phyloP scores from a whole-genome alignment of 257 asterid species.

The Solanum pinnatisectum region DNA sequence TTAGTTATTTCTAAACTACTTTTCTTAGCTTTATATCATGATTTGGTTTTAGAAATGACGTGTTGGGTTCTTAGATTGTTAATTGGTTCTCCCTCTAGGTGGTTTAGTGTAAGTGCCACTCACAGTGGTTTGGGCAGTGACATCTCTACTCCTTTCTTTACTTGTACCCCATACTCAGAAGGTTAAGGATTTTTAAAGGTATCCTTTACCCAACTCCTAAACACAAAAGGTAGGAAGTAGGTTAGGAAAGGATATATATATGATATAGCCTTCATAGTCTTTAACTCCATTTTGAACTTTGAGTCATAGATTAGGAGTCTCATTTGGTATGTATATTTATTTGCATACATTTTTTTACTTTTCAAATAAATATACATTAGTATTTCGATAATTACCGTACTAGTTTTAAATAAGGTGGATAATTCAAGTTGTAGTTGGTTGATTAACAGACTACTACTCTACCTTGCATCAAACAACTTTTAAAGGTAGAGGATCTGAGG shows the following conservation, averaged over 20 bases:
- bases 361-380: too few species aligned
- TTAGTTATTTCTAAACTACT: background rate
- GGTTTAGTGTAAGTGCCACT: background rate
- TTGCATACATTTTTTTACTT: background rate
- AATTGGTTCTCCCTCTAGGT: background rate
- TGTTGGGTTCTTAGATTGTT: background rate
- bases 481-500: background rate
- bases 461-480: background rate
- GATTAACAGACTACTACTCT: background rate
- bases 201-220: background rate
- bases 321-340: too few species aligned
- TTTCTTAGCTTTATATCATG: background rate
- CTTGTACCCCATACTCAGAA: background rate
- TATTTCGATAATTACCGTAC: background rate
- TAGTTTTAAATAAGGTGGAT: background rate
- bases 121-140: background rate
- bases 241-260: background rate
- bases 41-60: background rate
- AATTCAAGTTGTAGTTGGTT: background rate
- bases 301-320: background rate
- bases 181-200: background rate
- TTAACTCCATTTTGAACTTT: background rate
- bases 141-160: background rate
- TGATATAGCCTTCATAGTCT: background rate
- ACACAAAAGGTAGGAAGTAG: background rate